Conservation (phyloP, 1,139 yeast species). For the Candida pseudoviswanathii region DNA sequence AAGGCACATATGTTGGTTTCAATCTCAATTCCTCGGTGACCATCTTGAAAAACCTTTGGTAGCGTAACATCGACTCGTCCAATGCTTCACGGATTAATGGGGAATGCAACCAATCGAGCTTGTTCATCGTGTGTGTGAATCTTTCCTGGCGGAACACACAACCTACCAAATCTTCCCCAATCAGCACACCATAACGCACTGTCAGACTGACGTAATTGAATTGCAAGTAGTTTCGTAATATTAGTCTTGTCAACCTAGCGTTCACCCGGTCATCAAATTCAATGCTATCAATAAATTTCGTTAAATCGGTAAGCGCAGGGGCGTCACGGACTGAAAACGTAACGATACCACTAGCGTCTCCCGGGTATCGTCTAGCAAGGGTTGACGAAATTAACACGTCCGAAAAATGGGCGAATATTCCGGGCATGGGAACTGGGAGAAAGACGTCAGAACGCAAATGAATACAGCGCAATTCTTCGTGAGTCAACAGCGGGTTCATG, state of each 20-base stretch:
- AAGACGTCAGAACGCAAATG: slow-evolving; percentile 24
- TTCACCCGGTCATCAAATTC: neutral
- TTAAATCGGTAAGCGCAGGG: neutral
- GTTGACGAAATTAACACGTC: neutral
- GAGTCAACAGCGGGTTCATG: slow-evolving; percentile 12
- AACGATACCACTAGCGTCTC: neutral
- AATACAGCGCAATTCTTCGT: slow-evolving; percentile 22
- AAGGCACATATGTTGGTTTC: slow-evolving; percentile 28
- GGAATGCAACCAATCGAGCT: slow-evolving; percentile 30
- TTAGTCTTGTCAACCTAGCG: neutral
- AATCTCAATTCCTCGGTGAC: neutral
- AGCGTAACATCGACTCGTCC: neutral
- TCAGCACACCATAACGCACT: slow-evolving; percentile 16
- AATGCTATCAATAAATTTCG: neutral
- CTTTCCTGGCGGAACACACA: slow-evolving; percentile 33
- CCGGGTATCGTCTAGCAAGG: neutral
- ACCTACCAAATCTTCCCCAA: slow-evolving; percentile 32
- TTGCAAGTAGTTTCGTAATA: slow-evolving; percentile 19
- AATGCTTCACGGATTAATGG: slow-evolving; percentile 22
- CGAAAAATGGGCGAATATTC: slow-evolving; percentile 13
- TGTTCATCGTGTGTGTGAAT: slow-evolving; percentile 32
- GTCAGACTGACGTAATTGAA: slow-evolving; percentile 26
- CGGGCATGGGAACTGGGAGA: slow-evolving; percentile 16
- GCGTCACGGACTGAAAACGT: neutral
- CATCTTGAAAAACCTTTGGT: neutral